Percentiles rank a stretch among this genome's conserved stretches.
Conservation (phyloP, 176 grass and related monocot species). For the Oryza brachyantha region DNA sequence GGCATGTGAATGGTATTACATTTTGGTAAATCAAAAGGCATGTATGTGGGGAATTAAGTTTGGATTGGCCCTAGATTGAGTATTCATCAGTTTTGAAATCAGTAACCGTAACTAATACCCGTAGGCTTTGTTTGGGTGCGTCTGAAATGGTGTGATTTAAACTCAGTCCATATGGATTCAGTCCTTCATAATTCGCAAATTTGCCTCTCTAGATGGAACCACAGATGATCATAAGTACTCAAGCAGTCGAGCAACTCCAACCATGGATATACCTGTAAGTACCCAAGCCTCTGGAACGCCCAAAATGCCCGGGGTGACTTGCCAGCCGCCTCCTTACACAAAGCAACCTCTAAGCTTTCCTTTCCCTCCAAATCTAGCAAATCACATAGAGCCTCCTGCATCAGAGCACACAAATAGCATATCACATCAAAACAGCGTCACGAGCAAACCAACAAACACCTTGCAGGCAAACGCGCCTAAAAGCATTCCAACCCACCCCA, state of each 20-base stretch:
- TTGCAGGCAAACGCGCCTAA: constrained; percentile 1
- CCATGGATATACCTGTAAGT: constrained; percentile 76
- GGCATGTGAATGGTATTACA: neutral
- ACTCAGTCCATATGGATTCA: neutral
- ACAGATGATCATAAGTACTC: neutral
- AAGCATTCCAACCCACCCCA: constrained; percentile 53
- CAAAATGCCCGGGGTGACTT: constrained; percentile 86
- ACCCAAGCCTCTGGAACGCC: constrained; percentile 82
- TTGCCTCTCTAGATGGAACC: neutral
- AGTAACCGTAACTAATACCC: neutral
- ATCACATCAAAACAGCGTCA: constrained; percentile 1
- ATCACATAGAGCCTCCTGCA: constrained; percentile 73
- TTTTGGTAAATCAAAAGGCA: neutral
- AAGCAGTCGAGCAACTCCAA: constrained; percentile 31
- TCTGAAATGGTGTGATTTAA: neutral
- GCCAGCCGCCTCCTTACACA: constrained; percentile 70
- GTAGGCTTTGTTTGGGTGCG: neutral
- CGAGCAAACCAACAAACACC: constrained; percentile 21
- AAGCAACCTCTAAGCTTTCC: constrained; percentile 82
- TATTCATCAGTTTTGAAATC: neutral
- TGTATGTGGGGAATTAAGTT: neutral
- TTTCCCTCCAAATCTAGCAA: constrained; percentile 84
- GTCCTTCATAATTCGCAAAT: neutral
- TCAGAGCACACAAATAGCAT: constrained; percentile 3
- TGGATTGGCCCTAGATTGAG: neutral